Evolutionary conservation across 2,329 filamentous ascomycete species (phyloP).

Genomic region (Cladosporium oxysporum): DNA sequence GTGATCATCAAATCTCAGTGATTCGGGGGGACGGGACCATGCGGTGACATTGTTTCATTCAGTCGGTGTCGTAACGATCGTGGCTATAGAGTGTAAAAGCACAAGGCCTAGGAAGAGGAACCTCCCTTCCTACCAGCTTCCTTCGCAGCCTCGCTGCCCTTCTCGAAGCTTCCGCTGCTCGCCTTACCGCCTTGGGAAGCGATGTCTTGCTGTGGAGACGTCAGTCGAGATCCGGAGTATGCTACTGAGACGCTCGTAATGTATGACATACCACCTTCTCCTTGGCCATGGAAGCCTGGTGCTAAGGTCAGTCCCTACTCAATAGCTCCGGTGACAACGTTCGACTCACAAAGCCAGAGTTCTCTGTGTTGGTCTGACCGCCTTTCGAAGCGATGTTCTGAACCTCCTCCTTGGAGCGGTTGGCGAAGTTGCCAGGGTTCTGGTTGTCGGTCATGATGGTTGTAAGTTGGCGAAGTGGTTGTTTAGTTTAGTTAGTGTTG

Average conservation of each 20-base stretch:
- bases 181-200: constrained; percentile 53
- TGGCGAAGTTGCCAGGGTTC: constrained; percentile 57
- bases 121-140: constrained; percentile 28
- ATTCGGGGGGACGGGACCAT: not conserved
- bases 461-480: not conserved
- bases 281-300: constrained; percentile 16
- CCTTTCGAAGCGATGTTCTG: constrained; percentile 51
- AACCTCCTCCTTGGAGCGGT: constrained; percentile 53
- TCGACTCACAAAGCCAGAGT: constrained; percentile 16
- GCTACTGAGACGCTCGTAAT: not conserved
- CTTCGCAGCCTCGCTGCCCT: constrained; percentile 24
- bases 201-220: constrained; percentile 38
- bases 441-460: constrained; percentile 29
- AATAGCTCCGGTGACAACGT: not conserved
- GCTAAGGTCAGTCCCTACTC: not conserved
- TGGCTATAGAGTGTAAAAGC: constrained; percentile 19
- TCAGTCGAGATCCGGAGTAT: not conserved
- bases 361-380: constrained; percentile 40
- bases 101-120: not conserved
- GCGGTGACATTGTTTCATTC: not conserved
- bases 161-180: constrained; percentile 23
- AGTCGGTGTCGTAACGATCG: constrained; percentile 14
- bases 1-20: not conserved
- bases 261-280: constrained; percentile 13
- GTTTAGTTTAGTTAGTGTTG: not conserved